A percentile compares a stretch with the other conserved stretches of the same genome.
phyloP scores from a whole-genome alignment of 768 basidiomycete species.

The Lactifluus echinatus region DNA sequence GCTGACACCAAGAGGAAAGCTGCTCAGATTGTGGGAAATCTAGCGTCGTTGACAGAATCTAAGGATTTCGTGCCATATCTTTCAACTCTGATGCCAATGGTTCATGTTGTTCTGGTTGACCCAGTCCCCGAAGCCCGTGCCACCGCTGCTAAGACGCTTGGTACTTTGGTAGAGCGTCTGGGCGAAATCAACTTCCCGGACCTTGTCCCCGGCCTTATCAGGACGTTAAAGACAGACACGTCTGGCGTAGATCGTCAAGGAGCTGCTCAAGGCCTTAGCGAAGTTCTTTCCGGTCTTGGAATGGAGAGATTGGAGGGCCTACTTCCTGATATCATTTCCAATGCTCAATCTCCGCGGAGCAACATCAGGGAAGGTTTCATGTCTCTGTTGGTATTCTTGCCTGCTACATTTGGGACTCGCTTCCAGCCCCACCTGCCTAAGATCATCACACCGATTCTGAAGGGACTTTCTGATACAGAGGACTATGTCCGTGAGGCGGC shows the following conservation, averaged over 20 bases:
- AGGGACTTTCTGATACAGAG: conserved; percentile 84
- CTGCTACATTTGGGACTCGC: conserved; percentile 91
- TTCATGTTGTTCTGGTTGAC: conserved; percentile 88
- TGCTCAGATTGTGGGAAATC: conserved; percentile 95
- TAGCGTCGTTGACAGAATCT: conserved; percentile 80
- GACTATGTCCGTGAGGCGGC: conserved; percentile 96
- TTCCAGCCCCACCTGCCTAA: conserved; percentile 95
- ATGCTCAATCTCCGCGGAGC: conserved; percentile 80
- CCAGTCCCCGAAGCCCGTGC: conserved; percentile 97
- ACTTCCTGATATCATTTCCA: conserved; percentile 87
- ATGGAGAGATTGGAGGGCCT: conserved; percentile 94
- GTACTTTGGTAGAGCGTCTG: conserved; percentile 91
- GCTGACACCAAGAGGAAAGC: conserved; percentile 95
- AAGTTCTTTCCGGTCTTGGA: conserved; percentile 92
- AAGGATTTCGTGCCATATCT: conserved; percentile 95
- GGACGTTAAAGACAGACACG: conserved; percentile 85
- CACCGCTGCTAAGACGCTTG: conserved; percentile 93
- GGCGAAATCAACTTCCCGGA: conserved; percentile 95
- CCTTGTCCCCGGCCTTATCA: conserved; percentile 80
- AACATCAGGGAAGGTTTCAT: conserved; percentile 98
- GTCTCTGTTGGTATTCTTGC: conserved; percentile 90
- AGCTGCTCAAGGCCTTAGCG: conserved; percentile 93
- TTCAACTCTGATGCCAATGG: conserved; percentile 77
- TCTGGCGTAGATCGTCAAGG: conserved; percentile 97
- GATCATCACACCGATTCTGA: conserved; percentile 87